Base-by-base conservation (phyloP, 176 grass and related monocot species). In the Olyra latifolia region DNA sequence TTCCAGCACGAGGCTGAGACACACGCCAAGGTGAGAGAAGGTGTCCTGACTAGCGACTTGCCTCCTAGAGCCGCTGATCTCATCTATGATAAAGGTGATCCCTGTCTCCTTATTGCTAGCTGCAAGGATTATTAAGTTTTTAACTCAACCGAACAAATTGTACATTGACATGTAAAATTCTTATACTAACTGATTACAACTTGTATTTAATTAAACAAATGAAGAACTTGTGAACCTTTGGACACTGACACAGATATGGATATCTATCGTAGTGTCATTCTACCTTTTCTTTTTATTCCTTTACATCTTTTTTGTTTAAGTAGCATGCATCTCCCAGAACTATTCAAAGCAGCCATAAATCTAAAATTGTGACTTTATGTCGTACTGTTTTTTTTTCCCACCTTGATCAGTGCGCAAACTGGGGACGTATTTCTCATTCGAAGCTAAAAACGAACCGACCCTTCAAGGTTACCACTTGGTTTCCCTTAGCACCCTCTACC, bases 1-100 rank as follows among this genome's bases (percentile, higher is more conserved):
- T 83, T 94, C 77, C 88, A 91, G 79, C 79, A 72, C 19, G 82
- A 91, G n/a, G 79, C 85, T 0, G 91, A 91, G 71, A 87, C 82
- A 47, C 92, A 91, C 25, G 75, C 69, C n/a, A 91, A 84, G 80
- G 92, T 89, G 46, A 80, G 86, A 72, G 88, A 91, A 47, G 85
- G 91, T 15, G 45, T 94, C 45, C 76, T 86, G 32, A 71, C 82
- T 63, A 83, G 82, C 58, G 81, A 94, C 66, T 83, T 88, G 68
- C 85, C 78, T 63, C 85, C 85, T 10, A 78, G 67, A 50, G 80
- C 87, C 11, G 62, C 83, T 41, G 73, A 92, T 78, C 65, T 92
- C 61, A 77, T 89, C 25, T 80, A 76, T 59, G 87, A 89, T 24
- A 67, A 76, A 68, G 76, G 75, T 69, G 64, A 60, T 83, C 24